These are phyloP conservation scores for Puccinia coronata DNA, from an alignment of 1,284 basidiomycete genomes.

Conservation along the genomic window DNA sequence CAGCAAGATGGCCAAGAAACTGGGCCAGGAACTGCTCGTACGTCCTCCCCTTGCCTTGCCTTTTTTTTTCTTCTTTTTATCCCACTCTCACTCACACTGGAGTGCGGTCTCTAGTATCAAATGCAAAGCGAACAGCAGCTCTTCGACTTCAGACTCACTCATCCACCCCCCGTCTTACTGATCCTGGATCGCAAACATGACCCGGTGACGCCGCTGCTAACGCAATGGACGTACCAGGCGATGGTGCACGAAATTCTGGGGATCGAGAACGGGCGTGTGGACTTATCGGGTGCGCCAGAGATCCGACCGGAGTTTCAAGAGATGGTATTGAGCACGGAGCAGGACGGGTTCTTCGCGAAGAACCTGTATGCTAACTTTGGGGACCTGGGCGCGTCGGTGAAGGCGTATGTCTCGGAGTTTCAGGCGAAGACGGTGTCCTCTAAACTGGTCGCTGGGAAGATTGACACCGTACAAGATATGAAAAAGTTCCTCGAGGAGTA, in stretches of 20 bases:
- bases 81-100: too few relatives aligned
- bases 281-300: conserved; percentile 79
- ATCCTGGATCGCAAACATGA: conserved; percentile 86
- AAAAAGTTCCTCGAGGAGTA: conserved; percentile 98
- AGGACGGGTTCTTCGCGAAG: conserved; percentile 91
- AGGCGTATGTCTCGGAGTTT: conserved; percentile 91
- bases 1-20: conserved; percentile 84
- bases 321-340: conserved; percentile 85
- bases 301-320: conserved; percentile 87
- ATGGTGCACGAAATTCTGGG: conserved; percentile 97
- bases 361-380: conserved; percentile 94
- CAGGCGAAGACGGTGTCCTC: conserved; percentile 75
- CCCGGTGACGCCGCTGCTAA: conserved; percentile 93
- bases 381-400: conserved; percentile 88
- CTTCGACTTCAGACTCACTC: conserved; percentile 64
- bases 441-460: conserved; percentile 63
- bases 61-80: conserved; percentile 67
- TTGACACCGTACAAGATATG: conserved; percentile 97
- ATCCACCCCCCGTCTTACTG: conserved; percentile 63
- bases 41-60: conserved; percentile 73
- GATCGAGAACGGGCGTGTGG: conserved; percentile 90
- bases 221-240: conserved; percentile 99
- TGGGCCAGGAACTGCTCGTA: conserved; percentile 83
- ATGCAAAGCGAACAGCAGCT: conserved; percentile 61
- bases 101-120: conserved; percentile 55